These are phyloP conservation scores for Primulina tabacum DNA, from an alignment of 257 asterid species.

Conservation along the genomic window DNA sequence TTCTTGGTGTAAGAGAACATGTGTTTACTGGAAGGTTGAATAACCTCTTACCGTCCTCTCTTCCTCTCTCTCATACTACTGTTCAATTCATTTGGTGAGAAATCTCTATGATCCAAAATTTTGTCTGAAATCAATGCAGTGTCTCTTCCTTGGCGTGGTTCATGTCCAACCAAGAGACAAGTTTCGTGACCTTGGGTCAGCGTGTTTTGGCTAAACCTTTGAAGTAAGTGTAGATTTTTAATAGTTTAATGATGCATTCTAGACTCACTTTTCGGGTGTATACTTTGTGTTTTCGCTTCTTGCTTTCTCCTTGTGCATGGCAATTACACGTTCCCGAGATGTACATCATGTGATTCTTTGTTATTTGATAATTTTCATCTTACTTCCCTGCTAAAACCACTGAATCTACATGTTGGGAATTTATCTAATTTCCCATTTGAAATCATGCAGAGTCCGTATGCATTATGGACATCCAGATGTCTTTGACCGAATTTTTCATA, in stretches of 20 bases:
- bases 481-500: conserved; percentile 88
- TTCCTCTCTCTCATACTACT: background rate
- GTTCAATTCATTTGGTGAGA: conserved; percentile 11
- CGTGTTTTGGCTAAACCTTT: conserved; percentile 96
- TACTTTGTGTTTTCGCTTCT: background rate
- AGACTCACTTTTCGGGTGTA: conserved; percentile 13
- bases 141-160: conserved; percentile 98
- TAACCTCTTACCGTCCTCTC: background rate
- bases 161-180: conserved; percentile 99
- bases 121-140: conserved; percentile 49
- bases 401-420: background rate
- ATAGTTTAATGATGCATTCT: conserved; percentile 8
- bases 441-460: conserved; percentile 86
- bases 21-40: conserved; percentile 95
- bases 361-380: background rate
- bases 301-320: conserved; percentile 2
- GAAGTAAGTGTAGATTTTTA: conserved; percentile 51
- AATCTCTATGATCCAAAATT: conserved; percentile 15
- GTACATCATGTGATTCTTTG: conserved; percentile 7
- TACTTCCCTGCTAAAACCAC: conserved; percentile 4
- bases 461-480: conserved; percentile 99
- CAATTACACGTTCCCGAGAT: conserved; percentile 7
- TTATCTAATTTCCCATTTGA: conserved; percentile 14
- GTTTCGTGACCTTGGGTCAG: conserved; percentile 98
- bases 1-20: conserved; percentile 96